Base-by-base conservation (phyloP, 2,329 filamentous ascomycete genomes). In the Claviceps digitariae region DNA sequence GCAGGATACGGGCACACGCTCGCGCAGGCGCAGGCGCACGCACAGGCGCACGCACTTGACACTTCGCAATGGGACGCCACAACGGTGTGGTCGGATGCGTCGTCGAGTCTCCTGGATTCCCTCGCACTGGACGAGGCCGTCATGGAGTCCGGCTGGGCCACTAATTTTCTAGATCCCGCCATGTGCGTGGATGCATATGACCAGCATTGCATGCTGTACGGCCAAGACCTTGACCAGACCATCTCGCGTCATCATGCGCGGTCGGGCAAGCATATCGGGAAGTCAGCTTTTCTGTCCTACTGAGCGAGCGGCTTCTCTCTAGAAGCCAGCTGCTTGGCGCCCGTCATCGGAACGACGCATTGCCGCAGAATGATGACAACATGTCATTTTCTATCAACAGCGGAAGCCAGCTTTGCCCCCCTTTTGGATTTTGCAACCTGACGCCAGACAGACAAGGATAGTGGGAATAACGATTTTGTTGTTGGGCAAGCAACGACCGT, bases 11-110 rank as follows among this genome's bases (percentile, higher is more conserved):
- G 31, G 7, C 31, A 34, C n/a, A n/a, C n/a, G n/a, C n/a, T n/a
- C 31, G 7, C 31, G 31, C 31, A 34, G 6, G 7, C 48, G 21
- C 27, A 27, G 27, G 40, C 48, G 13, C 25, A n/a, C 31, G 7
- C 31, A 9, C 31, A 34, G 6, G 7, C 48, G 21, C 27, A 27
- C 36, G 40, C 48, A n/a, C 25, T 36, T 20, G 48, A 51, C 13
- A 20, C 15, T 13, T 51, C 44, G 27, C 54, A 48, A 27, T 55
- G 54, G 51, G 51, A 53, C 36, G 51, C 48, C 36, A 53, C 54
- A 38, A 55, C 54, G 17, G 51, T 49, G 17, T 55, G 51, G 54
- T 55, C 54, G 4, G 54, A 55, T 25, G 48, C 47, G 15, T 53
- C 51, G 36, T 53, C 51, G 21, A 53, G n/a, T 21, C 21, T 55